phyloP scores from a whole-genome alignment of 495 filamentous ascomycete species.

The Penicillium nucicola region DNA sequence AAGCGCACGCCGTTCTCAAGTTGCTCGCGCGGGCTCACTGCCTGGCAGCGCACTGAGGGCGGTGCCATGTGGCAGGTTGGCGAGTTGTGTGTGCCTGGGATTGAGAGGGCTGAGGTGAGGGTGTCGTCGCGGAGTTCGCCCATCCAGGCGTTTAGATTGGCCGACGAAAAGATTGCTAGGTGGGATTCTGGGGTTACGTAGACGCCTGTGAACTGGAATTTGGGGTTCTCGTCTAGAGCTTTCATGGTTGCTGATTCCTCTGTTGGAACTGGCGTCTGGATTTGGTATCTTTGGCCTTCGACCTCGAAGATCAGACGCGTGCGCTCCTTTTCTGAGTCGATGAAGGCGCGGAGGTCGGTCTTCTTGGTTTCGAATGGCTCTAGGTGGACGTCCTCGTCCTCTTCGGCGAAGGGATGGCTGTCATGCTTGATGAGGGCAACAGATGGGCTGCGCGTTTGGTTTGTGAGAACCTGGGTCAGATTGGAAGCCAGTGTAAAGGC shows the following conservation, averaged over 20 bases:
- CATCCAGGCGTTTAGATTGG: constrained; percentile 81
- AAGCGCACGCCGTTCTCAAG: constrained; percentile 90
- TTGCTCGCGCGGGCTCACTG: constrained; percentile 70
- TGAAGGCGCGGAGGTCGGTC: constrained; percentile 51
- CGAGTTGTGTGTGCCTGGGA: constrained; percentile 95
- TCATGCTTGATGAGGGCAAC: constrained; percentile 46
- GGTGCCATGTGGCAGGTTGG: constrained; percentile 79
- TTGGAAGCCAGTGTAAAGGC: constrained; percentile 46
- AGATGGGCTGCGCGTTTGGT: constrained; percentile 37
- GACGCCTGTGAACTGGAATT: constrained; percentile 65
- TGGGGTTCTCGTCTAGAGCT: constrained; percentile 52
- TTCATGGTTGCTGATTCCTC: constrained; percentile 54
- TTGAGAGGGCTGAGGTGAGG: constrained; percentile 76
- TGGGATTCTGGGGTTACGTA: constrained; percentile 61
- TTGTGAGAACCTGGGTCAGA: constrained; percentile 49
- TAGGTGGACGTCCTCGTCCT: constrained; percentile 55
- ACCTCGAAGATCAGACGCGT: constrained; percentile 62
- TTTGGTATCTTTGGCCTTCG: constrained; percentile 56
- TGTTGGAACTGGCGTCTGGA: constrained; percentile 58
- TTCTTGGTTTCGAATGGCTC: constrained; percentile 54
- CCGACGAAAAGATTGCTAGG: constrained; percentile 74
- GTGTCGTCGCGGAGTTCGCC: constrained; percentile 59
- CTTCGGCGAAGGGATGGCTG: constrained; percentile 50
- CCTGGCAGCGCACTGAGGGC: constrained; percentile 92
- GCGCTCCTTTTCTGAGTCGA: constrained; percentile 47